Evolutionary conservation across 192 early-diverging fungal genomes (phyloP).

Genomic region (Gaertneriomyces sp.): DNA sequence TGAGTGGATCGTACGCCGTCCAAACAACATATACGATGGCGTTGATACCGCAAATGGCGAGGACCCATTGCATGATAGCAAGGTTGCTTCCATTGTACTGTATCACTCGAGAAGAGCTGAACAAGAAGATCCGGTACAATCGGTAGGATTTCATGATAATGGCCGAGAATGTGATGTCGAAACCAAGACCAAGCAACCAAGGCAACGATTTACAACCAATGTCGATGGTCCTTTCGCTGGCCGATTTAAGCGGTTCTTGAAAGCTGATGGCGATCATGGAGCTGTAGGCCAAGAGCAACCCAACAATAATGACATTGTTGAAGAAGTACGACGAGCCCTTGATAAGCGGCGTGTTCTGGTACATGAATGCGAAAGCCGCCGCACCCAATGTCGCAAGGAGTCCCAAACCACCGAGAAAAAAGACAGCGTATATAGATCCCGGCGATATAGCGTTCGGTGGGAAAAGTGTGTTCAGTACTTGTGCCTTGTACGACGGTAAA

Average conservation of each 20-base stretch:
- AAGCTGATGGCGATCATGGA: constrained; percentile 13
- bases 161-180: constrained; percentile 28
- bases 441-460: constrained; percentile 14
- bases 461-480: constrained; percentile 6
- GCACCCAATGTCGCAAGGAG: constrained; percentile 4
- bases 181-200: constrained; percentile 26
- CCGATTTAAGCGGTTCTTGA: constrained; percentile 14
- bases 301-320: constrained; percentile 25
- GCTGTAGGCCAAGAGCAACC: constrained; percentile 12
- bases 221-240: constrained; percentile 2
- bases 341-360: constrained; percentile 26
- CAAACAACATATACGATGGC: constrained; percentile 17
- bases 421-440: constrained; percentile 14
- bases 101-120: constrained; percentile 9
- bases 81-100: constrained; percentile 23
- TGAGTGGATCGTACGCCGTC: constrained; percentile 19
- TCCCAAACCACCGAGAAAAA: constrained; percentile 12
- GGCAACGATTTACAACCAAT: constrained; percentile 18
- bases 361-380: constrained; percentile 12
- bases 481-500: not conserved
- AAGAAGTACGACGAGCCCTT: constrained; percentile 28
- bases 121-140: constrained; percentile 25
- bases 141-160: constrained; percentile 30
- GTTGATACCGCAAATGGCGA: constrained; percentile 18
- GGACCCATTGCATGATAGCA: constrained; percentile 26